Evolutionary conservation across 2,329 filamentous ascomycete species (phyloP).

Genomic region (Monosporascus ibericus): DNA sequence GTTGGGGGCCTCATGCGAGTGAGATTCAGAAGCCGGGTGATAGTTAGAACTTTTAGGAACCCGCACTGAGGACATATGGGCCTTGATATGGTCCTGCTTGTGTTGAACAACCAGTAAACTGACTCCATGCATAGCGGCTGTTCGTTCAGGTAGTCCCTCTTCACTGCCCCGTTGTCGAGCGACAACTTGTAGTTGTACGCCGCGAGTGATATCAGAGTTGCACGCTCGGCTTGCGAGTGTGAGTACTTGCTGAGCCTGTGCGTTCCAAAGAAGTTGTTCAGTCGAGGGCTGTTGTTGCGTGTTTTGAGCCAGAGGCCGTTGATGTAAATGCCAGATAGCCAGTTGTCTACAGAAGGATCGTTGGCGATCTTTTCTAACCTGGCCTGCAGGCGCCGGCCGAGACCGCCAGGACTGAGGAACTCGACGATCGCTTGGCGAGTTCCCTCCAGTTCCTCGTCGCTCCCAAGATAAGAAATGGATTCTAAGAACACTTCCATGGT

Average conservation of each 20-base stretch:
- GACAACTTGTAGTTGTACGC: conserved; percentile 2
- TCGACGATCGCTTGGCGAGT: not conserved
- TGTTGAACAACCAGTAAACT: conserved; percentile 6
- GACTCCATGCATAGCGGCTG: conserved; percentile 4
- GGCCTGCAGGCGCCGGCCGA: not conserved
- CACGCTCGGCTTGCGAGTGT: conserved; percentile 6
- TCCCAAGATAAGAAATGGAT: not conserved
- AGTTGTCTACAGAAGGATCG: not conserved
- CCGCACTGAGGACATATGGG: too few relatives aligned
- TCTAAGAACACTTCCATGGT: not conserved
- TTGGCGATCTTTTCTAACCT: not conserved
- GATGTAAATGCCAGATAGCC: not conserved
- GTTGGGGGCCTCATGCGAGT: too few relatives aligned
- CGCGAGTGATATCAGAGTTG: conserved; percentile 1
- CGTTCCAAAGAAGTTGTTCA: not conserved
- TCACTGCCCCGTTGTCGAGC: conserved; percentile 4
- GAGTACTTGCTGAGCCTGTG: not conserved
- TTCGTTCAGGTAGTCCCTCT: conserved; percentile 2
- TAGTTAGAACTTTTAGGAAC: too few relatives aligned
- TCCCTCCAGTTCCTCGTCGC: not conserved
- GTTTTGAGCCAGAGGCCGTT: not conserved
- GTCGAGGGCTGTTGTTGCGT: not conserved
- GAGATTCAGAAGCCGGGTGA: too few relatives aligned
- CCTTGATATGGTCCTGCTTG: not conserved
- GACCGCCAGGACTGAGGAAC: not conserved